These are phyloP conservation scores for Fusarium penzigii DNA, from an alignment of 2,329 filamentous ascomycete genomes.

Conservation along the genomic window DNA sequence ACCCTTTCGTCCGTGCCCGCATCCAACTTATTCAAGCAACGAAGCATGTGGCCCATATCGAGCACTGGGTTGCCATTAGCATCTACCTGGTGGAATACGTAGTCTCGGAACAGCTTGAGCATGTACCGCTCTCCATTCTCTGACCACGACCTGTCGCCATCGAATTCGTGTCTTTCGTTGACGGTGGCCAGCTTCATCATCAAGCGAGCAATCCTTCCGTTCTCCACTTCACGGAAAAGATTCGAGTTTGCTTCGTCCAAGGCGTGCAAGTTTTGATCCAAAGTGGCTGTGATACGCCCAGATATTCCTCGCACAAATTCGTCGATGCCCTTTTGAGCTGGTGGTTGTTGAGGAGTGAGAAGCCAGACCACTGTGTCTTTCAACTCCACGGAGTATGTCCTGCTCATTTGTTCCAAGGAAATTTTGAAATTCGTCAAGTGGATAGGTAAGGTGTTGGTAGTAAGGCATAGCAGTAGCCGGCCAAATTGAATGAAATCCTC, in stretches of 20 bases:
- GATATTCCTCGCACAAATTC: constrained; percentile 79
- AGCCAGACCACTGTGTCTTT: constrained; percentile 83
- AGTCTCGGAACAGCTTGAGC: constrained; percentile 93
- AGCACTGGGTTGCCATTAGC: constrained; percentile 78
- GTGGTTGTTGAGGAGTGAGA: constrained; percentile 62
- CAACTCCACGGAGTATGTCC: constrained; percentile 76
- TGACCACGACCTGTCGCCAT: constrained; percentile 77
- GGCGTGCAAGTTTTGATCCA: constrained; percentile 78
- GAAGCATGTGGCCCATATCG: constrained; percentile 84
- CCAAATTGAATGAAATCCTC: constrained; percentile 87
- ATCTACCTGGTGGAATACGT: constrained; percentile 96
- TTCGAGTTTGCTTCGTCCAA: constrained; percentile 74
- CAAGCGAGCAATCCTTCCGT: constrained; percentile 79
- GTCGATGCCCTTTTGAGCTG: constrained; percentile 69
- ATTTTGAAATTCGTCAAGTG: constrained; percentile 64
- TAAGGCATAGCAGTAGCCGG: constrained; percentile 78
- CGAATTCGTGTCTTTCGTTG: constrained; percentile 86
- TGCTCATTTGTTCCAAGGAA: constrained; percentile 73
- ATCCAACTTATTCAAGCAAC: constrained; percentile 88
- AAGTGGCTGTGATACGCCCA: constrained; percentile 70
- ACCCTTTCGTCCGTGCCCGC: constrained; percentile 86
- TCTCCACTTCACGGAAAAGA: constrained; percentile 82
- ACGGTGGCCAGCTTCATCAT: constrained; percentile 81
- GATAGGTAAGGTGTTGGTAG: constrained; percentile 62
- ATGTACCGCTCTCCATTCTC: constrained; percentile 92